phyloP scores from a whole-genome alignment of 208 protist species.

The Tritrichomonas foetus region DNA sequence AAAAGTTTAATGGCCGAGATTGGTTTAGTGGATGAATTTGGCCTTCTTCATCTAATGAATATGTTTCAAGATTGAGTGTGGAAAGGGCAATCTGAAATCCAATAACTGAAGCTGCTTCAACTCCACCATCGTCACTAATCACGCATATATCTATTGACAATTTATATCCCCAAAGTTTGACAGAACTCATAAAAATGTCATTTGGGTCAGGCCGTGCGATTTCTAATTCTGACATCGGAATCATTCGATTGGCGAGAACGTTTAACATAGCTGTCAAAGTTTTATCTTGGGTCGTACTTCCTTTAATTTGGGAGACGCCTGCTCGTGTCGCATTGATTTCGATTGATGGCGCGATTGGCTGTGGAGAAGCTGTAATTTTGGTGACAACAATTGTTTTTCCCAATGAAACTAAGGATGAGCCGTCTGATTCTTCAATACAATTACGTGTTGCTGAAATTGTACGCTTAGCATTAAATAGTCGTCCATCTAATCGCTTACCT shows the following conservation, averaged over 20 bases:
- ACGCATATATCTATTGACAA: background rate
- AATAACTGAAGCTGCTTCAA: slow-evolving; percentile 14
- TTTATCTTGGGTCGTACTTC: background rate
- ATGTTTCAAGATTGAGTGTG: background rate
- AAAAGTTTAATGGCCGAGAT: background rate
- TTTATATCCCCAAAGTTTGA: slow-evolving; percentile 2
- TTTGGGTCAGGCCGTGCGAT: slow-evolving; percentile 18
- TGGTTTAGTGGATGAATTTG: background rate
- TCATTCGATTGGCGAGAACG: background rate
- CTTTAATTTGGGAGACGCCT: background rate
- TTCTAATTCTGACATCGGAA: background rate
- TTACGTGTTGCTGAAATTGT: background rate
- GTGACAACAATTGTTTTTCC: slow-evolving; percentile 7
- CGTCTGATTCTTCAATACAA: background rate
- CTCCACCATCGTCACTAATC: slow-evolving; percentile 20
- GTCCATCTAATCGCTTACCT: background rate
- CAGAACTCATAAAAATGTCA: background rate
- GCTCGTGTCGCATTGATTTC: background rate
- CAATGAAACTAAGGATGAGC: slow-evolving; percentile 10
- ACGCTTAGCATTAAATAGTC: background rate
- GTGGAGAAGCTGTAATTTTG: background rate
- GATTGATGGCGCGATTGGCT: background rate
- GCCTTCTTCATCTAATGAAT: background rate
- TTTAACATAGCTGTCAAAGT: background rate
- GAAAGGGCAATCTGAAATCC: background rate